phyloP scores from a whole-genome alignment of 495 filamentous ascomycete genomes.

The Cairneyella variabilis region DNA sequence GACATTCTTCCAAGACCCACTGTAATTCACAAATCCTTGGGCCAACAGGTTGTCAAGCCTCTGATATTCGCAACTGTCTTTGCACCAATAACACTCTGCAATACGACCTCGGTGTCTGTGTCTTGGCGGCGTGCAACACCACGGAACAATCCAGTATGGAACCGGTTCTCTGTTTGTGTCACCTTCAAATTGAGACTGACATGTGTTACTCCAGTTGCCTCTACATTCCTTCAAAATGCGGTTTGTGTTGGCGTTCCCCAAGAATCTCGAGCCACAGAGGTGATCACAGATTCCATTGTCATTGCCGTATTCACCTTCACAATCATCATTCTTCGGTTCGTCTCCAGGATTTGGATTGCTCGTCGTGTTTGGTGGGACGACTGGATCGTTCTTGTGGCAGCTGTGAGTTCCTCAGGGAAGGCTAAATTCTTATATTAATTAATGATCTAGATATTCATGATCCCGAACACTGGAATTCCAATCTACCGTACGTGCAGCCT shows the following conservation, averaged over 20 bases:
- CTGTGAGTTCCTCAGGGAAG: background rate
- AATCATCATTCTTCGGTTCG: constrained; percentile 4
- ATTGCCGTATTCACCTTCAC: constrained; percentile 8
- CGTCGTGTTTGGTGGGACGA: constrained; percentile 17
- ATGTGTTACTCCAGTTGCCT: background rate
- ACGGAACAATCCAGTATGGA: constrained; percentile 13
- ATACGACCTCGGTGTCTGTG: constrained; percentile 11
- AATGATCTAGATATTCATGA: constrained; percentile 5
- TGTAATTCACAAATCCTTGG: background rate
- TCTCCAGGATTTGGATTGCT: constrained; percentile 3
- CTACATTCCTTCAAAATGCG: background rate
- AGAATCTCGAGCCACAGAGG: background rate
- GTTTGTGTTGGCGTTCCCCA: background rate
- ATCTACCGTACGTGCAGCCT: constrained; percentile 6
- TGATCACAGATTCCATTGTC: constrained; percentile 1
- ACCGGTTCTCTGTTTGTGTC: background rate
- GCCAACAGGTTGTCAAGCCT: constrained; percentile 3
- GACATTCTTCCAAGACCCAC: too few relatives aligned
- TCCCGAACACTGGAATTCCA: constrained; percentile 10
- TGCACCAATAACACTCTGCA: constrained; percentile 15
- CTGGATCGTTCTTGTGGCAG: constrained; percentile 6
- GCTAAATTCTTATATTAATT: background rate
- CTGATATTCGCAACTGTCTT: constrained; percentile 13
- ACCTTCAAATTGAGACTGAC: background rate
- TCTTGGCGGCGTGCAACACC: constrained; percentile 9